phyloP scores from a whole-genome alignment of 2,329 filamentous ascomycete genomes.

The Arthrobotrys entomopaga region DNA sequence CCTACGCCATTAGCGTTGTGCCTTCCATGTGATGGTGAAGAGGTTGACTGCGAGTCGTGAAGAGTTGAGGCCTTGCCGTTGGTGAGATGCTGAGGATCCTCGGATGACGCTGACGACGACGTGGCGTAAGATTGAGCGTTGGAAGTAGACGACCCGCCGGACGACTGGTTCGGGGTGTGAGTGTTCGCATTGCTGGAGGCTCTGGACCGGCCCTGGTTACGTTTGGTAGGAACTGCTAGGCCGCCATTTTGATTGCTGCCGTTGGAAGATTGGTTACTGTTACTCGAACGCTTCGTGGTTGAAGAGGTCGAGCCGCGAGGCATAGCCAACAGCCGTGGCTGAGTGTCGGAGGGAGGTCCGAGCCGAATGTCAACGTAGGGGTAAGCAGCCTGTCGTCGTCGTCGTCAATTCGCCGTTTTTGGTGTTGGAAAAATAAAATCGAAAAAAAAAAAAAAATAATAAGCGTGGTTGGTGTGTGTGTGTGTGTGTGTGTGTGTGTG shows the following conservation, averaged over 20 bases:
- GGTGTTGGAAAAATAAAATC: not conserved
- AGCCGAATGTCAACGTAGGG: constrained; percentile 20
- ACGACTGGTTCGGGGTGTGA: constrained; percentile 28
- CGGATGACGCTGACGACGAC: constrained; percentile 51
- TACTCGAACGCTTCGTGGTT: constrained; percentile 57
- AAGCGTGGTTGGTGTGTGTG: not conserved
- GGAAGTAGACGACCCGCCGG: constrained; percentile 39
- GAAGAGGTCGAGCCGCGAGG: constrained; percentile 58
- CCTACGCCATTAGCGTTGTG: constrained; percentile 37
- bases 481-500: constrained; percentile 1
- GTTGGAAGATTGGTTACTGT: constrained; percentile 54
- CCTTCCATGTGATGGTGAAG: constrained; percentile 31
- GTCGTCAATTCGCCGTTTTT: constrained; percentile 31
- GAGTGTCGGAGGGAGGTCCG: constrained; percentile 33
- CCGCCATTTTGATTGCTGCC: constrained; percentile 53
- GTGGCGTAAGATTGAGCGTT: constrained; percentile 54
- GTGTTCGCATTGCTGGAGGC: constrained; percentile 57
- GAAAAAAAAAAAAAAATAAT: not conserved
- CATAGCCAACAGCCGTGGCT: constrained; percentile 54
- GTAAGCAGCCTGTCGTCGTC: not conserved
- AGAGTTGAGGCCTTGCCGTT: constrained; percentile 26
- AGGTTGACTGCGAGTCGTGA: constrained; percentile 20
- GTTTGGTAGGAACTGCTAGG: constrained; percentile 56
- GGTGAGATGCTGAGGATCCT: constrained; percentile 17
- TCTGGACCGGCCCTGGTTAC: constrained; percentile 57